Conservation (phyloP, 768 basidiomycete genomes). For the Agaricus subrufescens region DNA sequence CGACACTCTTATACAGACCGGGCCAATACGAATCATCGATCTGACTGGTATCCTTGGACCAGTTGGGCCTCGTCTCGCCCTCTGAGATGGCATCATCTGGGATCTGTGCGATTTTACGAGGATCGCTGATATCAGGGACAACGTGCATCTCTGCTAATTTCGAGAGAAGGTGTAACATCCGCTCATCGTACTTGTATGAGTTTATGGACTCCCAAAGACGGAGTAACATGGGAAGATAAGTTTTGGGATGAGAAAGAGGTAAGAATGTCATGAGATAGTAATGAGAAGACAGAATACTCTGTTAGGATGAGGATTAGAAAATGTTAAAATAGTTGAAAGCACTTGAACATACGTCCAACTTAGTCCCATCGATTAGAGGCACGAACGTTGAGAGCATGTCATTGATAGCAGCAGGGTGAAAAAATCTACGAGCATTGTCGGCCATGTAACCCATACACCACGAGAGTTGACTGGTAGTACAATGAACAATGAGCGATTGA, state of each 20-base stretch:
- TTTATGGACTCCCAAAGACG: slow-evolving; percentile 86
- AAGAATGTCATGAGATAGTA: slow-evolving; percentile 85
- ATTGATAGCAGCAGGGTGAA: slow-evolving; percentile 80
- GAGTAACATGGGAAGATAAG: slow-evolving; percentile 80
- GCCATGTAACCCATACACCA: slow-evolving; percentile 76
- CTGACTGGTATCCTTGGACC: slow-evolving; percentile 39
- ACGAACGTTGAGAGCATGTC: slow-evolving; percentile 89
- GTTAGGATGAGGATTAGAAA: slow-evolving; percentile 13
- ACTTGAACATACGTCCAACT: slow-evolving; percentile 54
- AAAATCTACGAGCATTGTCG: slow-evolving; percentile 70
- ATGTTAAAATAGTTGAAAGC: not conserved
- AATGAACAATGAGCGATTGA: slow-evolving; percentile 5
- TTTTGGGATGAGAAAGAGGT: slow-evolving; percentile 79
- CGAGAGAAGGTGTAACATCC: slow-evolving; percentile 82
- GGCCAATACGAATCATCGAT: slow-evolving; percentile 36
- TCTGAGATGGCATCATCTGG: slow-evolving; percentile 67
- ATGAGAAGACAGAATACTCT: slow-evolving; percentile 77
- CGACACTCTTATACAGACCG: slow-evolving; percentile 82
- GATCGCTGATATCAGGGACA: slow-evolving; percentile 73
- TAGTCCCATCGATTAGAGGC: slow-evolving; percentile 70
- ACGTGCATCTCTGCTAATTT: slow-evolving; percentile 77
- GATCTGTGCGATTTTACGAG: slow-evolving; percentile 56
- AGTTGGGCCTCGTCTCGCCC: slow-evolving; percentile 55
- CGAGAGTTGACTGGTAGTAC: slow-evolving; percentile 51
- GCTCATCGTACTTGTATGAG: slow-evolving; percentile 85